phyloP scores from a whole-genome alignment of 2,329 filamentous ascomycete genomes.

The Fusarium decemcellulare region DNA sequence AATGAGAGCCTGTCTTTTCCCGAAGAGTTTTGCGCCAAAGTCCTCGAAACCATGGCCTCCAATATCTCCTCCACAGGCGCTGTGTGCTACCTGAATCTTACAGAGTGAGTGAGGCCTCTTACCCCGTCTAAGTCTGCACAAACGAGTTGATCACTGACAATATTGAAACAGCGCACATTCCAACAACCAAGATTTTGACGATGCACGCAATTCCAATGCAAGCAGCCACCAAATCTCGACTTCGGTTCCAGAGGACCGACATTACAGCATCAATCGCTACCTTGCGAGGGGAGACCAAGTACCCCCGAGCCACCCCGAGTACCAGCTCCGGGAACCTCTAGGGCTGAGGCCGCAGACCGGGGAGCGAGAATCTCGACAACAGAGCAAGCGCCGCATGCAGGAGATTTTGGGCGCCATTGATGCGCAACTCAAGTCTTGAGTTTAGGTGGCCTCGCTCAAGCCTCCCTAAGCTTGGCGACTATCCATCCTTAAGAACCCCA shows the following conservation, averaged over 20 bases:
- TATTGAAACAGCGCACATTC: not conserved
- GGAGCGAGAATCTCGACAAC: not conserved
- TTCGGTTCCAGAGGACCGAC: conserved; percentile 11
- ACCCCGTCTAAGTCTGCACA: not conserved
- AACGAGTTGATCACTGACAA: not conserved
- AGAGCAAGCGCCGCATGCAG: conserved; percentile 19
- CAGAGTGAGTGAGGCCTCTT: not conserved
- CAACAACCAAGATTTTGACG: not conserved
- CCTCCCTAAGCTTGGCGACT: no score
- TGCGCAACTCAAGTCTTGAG: conserved; percentile 2
- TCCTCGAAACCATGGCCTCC: conserved; percentile 4
- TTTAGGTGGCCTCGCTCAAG: no score
- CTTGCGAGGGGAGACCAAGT: conserved; percentile 4
- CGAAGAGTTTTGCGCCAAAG: not conserved
- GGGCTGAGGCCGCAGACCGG: conserved; percentile 13
- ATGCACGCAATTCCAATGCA: not conserved
- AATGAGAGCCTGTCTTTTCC: not conserved
- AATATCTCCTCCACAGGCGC: conserved; percentile 1
- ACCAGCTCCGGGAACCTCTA: conserved; percentile 24
- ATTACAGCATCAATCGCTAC: conserved; percentile 28
- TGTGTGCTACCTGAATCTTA: conserved; percentile 5
- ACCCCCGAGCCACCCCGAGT: conserved; percentile 22
- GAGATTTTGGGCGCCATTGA: conserved; percentile 26
- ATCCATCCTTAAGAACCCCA: no score
- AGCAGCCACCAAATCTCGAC: not conserved